Conservation (phyloP, 1,139 yeast genomes). For the Candida tetrigidarum region DNA sequence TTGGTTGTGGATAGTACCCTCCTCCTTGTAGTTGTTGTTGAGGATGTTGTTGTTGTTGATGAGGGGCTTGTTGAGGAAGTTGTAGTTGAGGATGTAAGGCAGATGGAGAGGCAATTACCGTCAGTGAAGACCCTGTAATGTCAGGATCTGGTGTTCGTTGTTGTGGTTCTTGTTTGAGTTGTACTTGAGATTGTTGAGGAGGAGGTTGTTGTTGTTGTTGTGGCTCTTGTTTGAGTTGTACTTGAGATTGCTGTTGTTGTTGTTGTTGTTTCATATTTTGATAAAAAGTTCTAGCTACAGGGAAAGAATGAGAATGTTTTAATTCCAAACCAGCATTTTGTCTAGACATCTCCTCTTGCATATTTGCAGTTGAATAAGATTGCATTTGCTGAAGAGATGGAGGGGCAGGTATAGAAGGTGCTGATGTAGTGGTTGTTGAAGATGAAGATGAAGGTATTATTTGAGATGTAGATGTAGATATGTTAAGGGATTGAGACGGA, state of each 20-base stretch:
- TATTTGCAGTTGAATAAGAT: neutral
- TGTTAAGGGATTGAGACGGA: neutral
- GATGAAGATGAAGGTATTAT: neutral
- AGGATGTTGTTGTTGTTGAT: neutral
- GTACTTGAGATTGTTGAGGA: too few species aligned
- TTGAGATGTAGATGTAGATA: neutral
- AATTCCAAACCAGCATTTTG: slow-evolving; percentile 1
- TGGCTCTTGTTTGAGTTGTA: too few species aligned
- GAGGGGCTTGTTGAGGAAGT: too few species aligned
- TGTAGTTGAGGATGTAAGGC: neutral
- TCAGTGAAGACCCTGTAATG: neutral
- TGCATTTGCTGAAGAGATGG: neutral
- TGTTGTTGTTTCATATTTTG: neutral
- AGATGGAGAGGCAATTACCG: neutral
- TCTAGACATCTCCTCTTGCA: slow-evolving; percentile 2
- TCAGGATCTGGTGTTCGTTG: neutral
- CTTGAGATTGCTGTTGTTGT: slow-evolving; percentile 3
- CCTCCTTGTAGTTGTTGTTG: slow-evolving; percentile 3
- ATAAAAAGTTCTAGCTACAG: slow-evolving; percentile 1
- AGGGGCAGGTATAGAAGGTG: neutral
- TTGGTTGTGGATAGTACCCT: neutral
- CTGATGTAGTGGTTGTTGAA: too few species aligned
- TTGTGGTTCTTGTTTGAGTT: neutral
- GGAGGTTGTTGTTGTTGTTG: neutral
- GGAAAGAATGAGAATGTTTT: slow-evolving; percentile 4